Evolutionary conservation across 2,329 filamentous ascomycete species (phyloP).

Genomic region (Biscogniauxia marginata): DNA sequence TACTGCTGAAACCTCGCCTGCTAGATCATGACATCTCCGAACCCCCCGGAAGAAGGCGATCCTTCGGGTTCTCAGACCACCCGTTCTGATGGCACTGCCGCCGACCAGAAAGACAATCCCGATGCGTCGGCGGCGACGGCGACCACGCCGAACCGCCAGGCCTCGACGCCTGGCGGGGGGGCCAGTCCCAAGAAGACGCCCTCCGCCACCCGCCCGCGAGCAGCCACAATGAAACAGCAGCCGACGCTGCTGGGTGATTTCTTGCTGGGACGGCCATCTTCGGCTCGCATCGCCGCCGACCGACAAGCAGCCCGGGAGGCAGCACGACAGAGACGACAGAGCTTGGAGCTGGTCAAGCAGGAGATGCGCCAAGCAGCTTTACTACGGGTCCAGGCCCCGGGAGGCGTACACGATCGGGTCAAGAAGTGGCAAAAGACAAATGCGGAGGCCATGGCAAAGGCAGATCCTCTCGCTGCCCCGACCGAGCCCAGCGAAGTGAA

Average conservation of each 20-base stretch:
- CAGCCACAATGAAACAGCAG: constrained; percentile 26
- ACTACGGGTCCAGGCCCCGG: constrained; percentile 59
- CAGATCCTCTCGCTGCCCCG: constrained; percentile 50
- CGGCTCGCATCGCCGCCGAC: constrained; percentile 53
- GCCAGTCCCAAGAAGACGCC: constrained; percentile 21
- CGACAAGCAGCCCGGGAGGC: constrained; percentile 35
- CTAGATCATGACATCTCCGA: constrained; percentile 32
- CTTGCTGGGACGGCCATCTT: constrained; percentile 36
- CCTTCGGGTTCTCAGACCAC: constrained; percentile 26
- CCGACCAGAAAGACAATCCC: constrained; percentile 19
- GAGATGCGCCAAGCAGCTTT: constrained; percentile 60
- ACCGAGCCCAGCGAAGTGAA: constrained; percentile 62
- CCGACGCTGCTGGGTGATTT: constrained; percentile 33
- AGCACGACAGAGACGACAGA: constrained; percentile 51
- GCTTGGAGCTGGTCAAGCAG: constrained; percentile 57
- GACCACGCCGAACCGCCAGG: constrained; percentile 10
- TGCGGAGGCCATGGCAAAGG: constrained; percentile 59
- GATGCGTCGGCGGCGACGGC: constrained; percentile 12
- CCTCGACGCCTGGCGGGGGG: constrained; percentile 19
- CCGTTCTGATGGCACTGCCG: constrained; percentile 15
- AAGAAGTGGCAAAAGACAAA: constrained; percentile 82
- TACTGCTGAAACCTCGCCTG: constrained; percentile 19
- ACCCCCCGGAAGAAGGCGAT: constrained; percentile 31
- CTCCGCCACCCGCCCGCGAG: constrained; percentile 24
- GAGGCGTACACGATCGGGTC: constrained; percentile 74